Evolutionary conservation across 257 asterid genomes (phyloP).

Genomic region (Rauvolfia tetraphylla): DNA sequence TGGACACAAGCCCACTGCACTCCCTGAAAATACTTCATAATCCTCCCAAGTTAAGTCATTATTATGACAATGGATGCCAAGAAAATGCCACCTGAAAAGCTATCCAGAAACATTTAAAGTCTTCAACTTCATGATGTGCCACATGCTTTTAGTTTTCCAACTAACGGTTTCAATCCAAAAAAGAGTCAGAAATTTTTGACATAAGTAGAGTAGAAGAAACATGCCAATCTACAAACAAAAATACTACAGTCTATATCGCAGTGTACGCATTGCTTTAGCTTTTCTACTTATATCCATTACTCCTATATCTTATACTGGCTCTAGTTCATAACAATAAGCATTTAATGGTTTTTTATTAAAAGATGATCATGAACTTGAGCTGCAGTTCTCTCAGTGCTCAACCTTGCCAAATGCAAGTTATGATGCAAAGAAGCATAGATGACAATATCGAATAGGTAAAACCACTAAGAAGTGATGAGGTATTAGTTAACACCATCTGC

Average conservation of each 20-base stretch:
- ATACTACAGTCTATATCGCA: no score
- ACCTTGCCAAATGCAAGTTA: background rate
- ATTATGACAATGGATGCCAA: background rate
- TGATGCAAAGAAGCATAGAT: background rate
- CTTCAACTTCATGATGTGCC: background rate
- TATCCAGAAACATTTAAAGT: background rate
- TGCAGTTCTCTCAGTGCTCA: background rate
- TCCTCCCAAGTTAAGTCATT: background rate
- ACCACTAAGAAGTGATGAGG: no score
- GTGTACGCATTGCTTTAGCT: no score
- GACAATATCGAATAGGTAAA: no score
- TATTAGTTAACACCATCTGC: no score
- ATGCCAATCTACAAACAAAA: background rate
- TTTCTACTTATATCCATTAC: background rate
- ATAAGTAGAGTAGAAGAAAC: background rate
- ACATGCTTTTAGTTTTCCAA: background rate
- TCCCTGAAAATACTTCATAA: background rate
- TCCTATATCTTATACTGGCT: background rate
- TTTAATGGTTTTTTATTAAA: background rate
- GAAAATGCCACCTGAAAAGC: background rate
- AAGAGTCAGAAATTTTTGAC: background rate
- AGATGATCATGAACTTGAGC: background rate
- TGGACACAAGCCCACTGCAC: background rate
- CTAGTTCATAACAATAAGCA: background rate
- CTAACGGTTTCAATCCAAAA: background rate